These are phyloP conservation scores for Allium fistulosum DNA, from an alignment of 106 monocot genomes.

Conservation along the genomic window DNA sequence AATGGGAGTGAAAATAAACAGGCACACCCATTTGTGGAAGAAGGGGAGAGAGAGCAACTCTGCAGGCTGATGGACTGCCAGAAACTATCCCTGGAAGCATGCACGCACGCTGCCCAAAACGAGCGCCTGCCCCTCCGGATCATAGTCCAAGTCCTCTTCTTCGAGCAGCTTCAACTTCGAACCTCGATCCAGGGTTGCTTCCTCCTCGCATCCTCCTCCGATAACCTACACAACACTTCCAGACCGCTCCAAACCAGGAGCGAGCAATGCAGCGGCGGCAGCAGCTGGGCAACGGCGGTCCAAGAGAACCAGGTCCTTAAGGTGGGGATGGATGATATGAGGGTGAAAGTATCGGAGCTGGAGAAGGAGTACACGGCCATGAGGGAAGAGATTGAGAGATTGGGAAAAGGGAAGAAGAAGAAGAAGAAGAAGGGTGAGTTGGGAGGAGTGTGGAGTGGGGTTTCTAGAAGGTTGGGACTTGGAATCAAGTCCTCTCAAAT, in stretches of 20 bases:
- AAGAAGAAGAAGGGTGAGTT: background rate
- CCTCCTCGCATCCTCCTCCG: conserved; percentile 25
- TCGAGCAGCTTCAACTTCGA: conserved; percentile 71
- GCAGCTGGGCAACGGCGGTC: background rate
- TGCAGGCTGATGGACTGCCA: conserved; percentile 74
- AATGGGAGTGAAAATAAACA: conserved; percentile 4
- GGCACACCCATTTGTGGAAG: conserved; percentile 61
- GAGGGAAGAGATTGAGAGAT: conserved; percentile 48
- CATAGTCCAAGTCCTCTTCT: conserved; percentile 76
- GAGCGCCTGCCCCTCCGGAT: conserved; percentile 65
- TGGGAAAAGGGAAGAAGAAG: conserved; percentile 8
- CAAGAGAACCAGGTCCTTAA: conserved; percentile 24
- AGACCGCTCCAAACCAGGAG: background rate
- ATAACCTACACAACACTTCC: conserved; percentile 23
- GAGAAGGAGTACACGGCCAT: conserved; percentile 58
- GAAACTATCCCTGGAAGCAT: conserved; percentile 73
- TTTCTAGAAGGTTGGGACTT: conserved; percentile 12
- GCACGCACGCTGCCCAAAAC: conserved; percentile 77
- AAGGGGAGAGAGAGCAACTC: conserved; percentile 48
- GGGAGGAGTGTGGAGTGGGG: conserved; percentile 14
- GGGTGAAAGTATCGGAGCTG: conserved; percentile 38
- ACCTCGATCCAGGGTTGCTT: conserved; percentile 63
- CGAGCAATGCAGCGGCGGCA: conserved; percentile 16
- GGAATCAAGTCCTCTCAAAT: conserved; percentile 16
- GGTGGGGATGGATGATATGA: conserved; percentile 36